Evolutionary conservation across 805 yeast genomes (phyloP), one percentile per base, ranked within the genome.

Genomic region (Suhomyces sp.): DNA sequence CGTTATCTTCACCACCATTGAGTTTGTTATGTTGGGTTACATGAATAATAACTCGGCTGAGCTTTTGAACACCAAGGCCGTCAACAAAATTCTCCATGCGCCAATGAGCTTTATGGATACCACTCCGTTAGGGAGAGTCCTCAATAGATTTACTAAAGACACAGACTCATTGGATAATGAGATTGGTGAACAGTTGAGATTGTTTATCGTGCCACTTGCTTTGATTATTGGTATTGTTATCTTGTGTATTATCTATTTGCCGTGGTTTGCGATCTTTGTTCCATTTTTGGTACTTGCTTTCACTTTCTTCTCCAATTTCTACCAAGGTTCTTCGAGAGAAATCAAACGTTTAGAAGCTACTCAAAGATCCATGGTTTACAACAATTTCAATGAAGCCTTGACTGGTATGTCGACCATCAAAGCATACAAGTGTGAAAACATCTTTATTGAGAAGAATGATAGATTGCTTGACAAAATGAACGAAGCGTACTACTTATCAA

Each of bases 201-300:
- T 65, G 38, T 65, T 68, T 38, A 39, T 67, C 12, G 65, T 63
- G 51, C 70, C 72, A 13, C 46, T 63, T 30, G 70, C 70, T 12
- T 49, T 56, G 19, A 65, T 67, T 33, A 54, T 63, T 40, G 70
- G 69, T 42, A 54, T 67, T 39, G 43, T 64, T 32, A 60, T 67
- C 25, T 65, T 75, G 46, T 72, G 77, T 57, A 63, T 68, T 37
- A 63, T 68, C 43, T 76, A 68, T 48, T 58, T 75, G 41, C 81
- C 80, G 5, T 77, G 69, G 68, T 75, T 74, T 53, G 72, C 77
- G 8, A 63, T 77, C 43, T 68, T 78, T 7, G 65, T 77, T 17
- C 81, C 83, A n/a, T 62, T 64, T 51, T 64, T 78, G 42, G 63
- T 57, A 26, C 47, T 65, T 39, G 63, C 54, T 28, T 75, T 62